Evolutionary conservation across 73 alveolate species (phyloP), one percentile per base, ranked within the genome.

Genomic region (Paramecium sonneborni): DNA sequence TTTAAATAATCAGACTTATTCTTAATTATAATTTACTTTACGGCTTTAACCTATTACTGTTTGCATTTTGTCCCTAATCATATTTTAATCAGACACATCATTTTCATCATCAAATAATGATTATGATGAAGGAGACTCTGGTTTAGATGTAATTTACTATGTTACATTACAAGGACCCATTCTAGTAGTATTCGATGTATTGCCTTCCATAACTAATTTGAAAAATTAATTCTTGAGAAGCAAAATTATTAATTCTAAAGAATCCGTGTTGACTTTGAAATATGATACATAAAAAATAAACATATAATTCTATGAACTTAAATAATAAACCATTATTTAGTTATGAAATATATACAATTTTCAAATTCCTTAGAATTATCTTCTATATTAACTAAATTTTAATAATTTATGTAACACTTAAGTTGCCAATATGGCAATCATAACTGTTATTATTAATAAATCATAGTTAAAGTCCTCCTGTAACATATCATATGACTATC

Each of bases 401-500:
- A 41, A 21, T 37, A 72, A 15, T 72, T 11, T 72, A 14, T 23
- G 11, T 18, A 72, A 21, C 18, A 37, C n/a, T 37, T 34, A 5
- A 8, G 44, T 30, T 11, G 76, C 94, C 1, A 88, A 6, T 26
- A 70, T n/a, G n/a, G n/a, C 10, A 43, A 57, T 24, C 34, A 70
- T 18, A 5, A 88, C 28, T 26, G 55, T 88, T 44, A 91, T 69
- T 37, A 18, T 41, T 32, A 62, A 39, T 10, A 88, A 57, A 4
- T 38, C n/a, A 32, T 88, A 88, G 37, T 48, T 88, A 43, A 88
- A 88, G 26, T 88, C 90, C 20, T 88, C 90, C 55, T 70, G 18
- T 46, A 88, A 43, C 94, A 88, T 88, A 72, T 88, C 94, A 28
- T 88, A 88, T 2, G 79, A 41, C 93, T 86, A 56, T 3, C 0